Base-by-base conservation (phyloP, 1,284 basidiomycete genomes). In the Mycosarcoma mackinlayi region DNA sequence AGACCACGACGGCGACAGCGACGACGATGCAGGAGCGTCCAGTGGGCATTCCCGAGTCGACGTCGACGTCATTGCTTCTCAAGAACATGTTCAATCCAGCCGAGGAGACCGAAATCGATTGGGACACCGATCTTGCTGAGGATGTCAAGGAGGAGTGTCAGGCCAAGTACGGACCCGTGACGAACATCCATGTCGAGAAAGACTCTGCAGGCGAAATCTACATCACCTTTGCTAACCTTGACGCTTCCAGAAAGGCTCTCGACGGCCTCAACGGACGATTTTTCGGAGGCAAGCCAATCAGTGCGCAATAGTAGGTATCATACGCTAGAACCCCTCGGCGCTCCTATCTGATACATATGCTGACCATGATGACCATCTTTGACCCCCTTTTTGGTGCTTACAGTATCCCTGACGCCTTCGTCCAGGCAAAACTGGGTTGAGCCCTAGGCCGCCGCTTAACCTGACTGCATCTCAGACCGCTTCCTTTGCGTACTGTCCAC, bases 21-120 rank as follows among this genome's bases (percentile, higher is more conserved):
- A 30, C 44, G 9, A 33, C 25, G 31, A 31, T 45, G 31, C 53
- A 60, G n/a, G 66, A 69, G 34, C 88, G 88, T 47, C 94, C 89
- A 48, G 88, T 96, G 4, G 57, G 57, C n/a, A 70, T 65, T 23
- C 67, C 67, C 13, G 56, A 64, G 30, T 44, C 67, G 14, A 63
- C 61, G 18, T 60, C 67, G 30, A 59, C 67, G 1, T 73, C 76
- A 19, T 33, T 77, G 31, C 84, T 97, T 33, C 84, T 98, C 73
- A 92, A 90, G 84, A 93, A 98, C 79, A 97, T 98, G 92, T 98
- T 99, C 83, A 87, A 94, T 82, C 93, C 95, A 10, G 93, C 93
- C 84, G 92, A 97, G 64, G 96, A 98, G 86, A 94, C 92, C 19
- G 95, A 95, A 72, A 88, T 87, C 28, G 92, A 96, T 78, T 99